Evolutionary conservation across 148 eudicot genomes (phyloP), one percentile per base, ranked within the genome.

Genomic region (Heliosperma pusillum): DNA sequence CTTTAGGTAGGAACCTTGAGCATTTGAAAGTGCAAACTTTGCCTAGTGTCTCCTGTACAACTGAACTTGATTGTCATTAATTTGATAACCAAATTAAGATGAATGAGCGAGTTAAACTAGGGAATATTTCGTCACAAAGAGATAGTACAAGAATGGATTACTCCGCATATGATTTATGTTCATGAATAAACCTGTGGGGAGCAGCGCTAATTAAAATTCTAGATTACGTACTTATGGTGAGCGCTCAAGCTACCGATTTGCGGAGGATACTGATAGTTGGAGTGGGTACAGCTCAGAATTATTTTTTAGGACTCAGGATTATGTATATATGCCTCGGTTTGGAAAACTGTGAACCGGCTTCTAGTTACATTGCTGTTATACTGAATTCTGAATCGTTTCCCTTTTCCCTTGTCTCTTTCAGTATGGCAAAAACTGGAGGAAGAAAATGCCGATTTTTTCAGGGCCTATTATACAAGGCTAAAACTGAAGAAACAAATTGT

Each of bases 341-440:
- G 63, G 71, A 20, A 26, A 44, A 25, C 26, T 27, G 21, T 40
- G 30, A 10, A 13, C 52, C n/a, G 64, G 20, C 9, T 63, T 61
- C 78, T 44, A 22, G 72, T 22, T 50, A 16, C 13, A 17, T 50
- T 29, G 53, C 65, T 79, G 66, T 71, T n/a, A 5, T 66, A 58
- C 52, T 73, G 62, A 62, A 45, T 66, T 70, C 61, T 82, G 69
- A 69, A 69, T 10, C 33, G n/a, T 75, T 69, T 0, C 7, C 9
- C 9, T 26, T 74, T 59, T 50, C 42, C 0, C 42, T 36, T 44
- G 60, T 40, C 61, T 71, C 50, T 73, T 76, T 56, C 79, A 94
- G 99, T 95, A 24, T 95, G 99, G 99, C 97, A 95, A 90, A 95
- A 95, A 78, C 77, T 95, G 86, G 99, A 95, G 82, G 99, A 95